Evolutionary conservation across 345 rosid species (phyloP).

Genomic region (Mercurialis annua): DNA sequence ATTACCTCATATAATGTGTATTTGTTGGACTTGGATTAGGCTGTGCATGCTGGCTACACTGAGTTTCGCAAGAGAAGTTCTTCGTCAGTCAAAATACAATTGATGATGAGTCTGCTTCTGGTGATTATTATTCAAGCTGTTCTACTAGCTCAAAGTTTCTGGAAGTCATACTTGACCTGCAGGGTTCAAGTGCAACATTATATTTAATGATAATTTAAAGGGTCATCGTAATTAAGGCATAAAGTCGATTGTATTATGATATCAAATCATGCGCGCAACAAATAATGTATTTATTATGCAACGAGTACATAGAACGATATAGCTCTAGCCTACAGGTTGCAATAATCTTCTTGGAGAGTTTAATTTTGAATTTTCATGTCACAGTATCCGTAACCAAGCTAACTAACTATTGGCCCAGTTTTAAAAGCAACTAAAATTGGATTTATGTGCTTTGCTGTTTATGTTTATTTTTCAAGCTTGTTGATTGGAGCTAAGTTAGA

Average conservation of each 20-base stretch:
- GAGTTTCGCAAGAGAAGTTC: constrained; percentile 3
- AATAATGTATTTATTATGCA: neutral
- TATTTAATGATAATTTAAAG: neutral
- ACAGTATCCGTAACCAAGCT: neutral
- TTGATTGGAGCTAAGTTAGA: neutral
- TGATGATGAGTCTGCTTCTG: neutral
- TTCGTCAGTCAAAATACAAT: neutral
- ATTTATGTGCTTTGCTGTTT: neutral
- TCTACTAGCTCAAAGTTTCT: neutral
- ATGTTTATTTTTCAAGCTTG: neutral
- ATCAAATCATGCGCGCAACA: neutral
- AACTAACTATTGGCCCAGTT: neutral
- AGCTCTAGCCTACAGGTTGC: neutral
- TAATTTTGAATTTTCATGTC: neutral
- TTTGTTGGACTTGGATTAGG: neutral
- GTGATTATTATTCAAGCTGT: neutral
- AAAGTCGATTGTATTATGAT: neutral
- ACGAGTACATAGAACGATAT: neutral
- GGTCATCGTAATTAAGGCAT: neutral
- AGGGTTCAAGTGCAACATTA: neutral
- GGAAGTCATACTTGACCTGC: constrained; percentile 2
- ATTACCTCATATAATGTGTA: constrained; percentile 8
- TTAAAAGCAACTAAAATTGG: neutral
- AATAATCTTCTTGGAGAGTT: neutral
- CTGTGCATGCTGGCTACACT: neutral